Percentiles rank a stretch among this genome's conserved stretches.
Evolutionary conservation across 495 filamentous ascomycete genomes (phyloP).

Genomic region (Penicillium lividum): DNA sequence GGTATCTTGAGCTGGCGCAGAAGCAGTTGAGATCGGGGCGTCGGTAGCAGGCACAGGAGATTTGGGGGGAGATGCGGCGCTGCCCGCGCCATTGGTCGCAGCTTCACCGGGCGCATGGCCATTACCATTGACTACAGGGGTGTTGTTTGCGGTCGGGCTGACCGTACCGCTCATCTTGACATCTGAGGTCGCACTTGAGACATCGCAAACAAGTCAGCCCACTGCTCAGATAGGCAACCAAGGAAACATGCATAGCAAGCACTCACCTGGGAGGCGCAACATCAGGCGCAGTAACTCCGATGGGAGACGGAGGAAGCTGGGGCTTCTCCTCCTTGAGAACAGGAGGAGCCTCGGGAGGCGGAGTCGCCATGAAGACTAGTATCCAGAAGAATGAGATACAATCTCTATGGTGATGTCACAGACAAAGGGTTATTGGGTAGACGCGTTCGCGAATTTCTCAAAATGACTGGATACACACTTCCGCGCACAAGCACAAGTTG

Average conservation of each 20-base stretch:
- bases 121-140: constrained; percentile 25
- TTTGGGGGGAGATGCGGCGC: constrained; percentile 38
- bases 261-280: constrained; percentile 34
- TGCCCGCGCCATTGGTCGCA: constrained; percentile 32
- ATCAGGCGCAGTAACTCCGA: constrained; percentile 36
- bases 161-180: constrained; percentile 21
- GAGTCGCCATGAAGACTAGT: constrained; percentile 46
- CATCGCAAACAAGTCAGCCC: constrained; percentile 24
- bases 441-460: constrained; percentile 10
- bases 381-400: constrained; percentile 13
- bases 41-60: constrained; percentile 28
- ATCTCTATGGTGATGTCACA: constrained; percentile 9
- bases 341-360: constrained; percentile 46
- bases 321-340: constrained; percentile 48
- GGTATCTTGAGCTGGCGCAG: constrained; percentile 12
- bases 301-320: constrained; percentile 46
- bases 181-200: constrained; percentile 21
- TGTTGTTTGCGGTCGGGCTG: constrained; percentile 21
- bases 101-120: constrained; percentile 29
- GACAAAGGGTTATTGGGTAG: constrained; percentile 1
- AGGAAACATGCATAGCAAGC: constrained; percentile 8
- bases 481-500: constrained; percentile 19
- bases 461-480: constrained; percentile 23
- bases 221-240: not conserved
- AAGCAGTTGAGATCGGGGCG: constrained; percentile 5